These are phyloP conservation scores for Tetrahymena malaccensis DNA, from an alignment of 73 alveolate species.

Conservation along the genomic window DNA sequence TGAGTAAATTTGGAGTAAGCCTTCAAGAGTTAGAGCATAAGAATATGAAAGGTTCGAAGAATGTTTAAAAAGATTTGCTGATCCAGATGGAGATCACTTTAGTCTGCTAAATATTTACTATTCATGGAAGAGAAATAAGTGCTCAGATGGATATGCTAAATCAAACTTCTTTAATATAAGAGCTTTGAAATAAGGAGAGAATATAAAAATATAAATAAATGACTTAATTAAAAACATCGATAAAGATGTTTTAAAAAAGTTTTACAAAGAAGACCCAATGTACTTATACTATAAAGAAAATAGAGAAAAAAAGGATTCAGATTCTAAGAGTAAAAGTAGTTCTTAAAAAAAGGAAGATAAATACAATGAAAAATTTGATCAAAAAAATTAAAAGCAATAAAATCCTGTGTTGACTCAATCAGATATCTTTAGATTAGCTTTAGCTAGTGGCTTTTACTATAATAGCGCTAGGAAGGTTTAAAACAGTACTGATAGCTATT, in stretches of 20 bases:
- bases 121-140: slow-evolving; percentile 12
- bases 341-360: not conserved
- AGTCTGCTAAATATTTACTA: slow-evolving; percentile 15
- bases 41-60: slow-evolving; percentile 17
- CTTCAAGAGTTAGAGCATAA: slow-evolving; percentile 57
- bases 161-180: slow-evolving; percentile 16
- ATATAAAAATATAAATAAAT: slow-evolving; percentile 7
- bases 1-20: slow-evolving; percentile 77
- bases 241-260: not conserved
- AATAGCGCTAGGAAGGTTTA: slow-evolving; percentile 34
- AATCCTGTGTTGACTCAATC: not conserved
- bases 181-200: slow-evolving; percentile 18
- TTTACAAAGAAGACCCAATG: slow-evolving; percentile 12
- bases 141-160: slow-evolving; percentile 22
- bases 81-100: slow-evolving; percentile 33
- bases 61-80: not conserved
- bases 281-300: slow-evolving; percentile 9
- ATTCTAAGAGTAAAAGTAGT: not conserved
- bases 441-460: slow-evolving; percentile 32
- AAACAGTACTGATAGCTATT: slow-evolving; percentile 17
- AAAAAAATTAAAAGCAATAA: not conserved
- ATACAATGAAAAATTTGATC: not conserved
- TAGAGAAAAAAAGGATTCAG: not conserved
- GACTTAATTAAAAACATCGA: slow-evolving; percentile 4
- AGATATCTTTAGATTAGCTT: slow-evolving; percentile 6